Evolutionary conservation across 805 yeast species (phyloP), one percentile per base, ranked within the genome.

Genomic region (Yamadazyma sp.): DNA sequence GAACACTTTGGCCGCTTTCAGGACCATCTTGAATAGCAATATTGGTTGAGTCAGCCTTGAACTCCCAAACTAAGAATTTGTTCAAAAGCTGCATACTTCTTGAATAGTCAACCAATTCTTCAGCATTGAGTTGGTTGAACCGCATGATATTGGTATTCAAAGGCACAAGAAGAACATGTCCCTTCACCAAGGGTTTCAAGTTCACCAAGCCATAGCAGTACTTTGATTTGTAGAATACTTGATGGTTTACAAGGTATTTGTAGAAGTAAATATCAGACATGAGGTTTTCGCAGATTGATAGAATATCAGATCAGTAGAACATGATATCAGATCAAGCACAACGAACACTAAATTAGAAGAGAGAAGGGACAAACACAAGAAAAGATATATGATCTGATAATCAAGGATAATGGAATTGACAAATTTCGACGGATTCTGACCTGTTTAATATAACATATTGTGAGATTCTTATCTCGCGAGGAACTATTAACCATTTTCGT

Each of bases 11-110:
- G 3, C 98, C 98, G 1, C 97, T 91, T 32, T 87, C 87, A 0
- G 88, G 85, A 0, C 98, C 98, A 55, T 93, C 99, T 56, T 93
- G 99, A 40, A 94, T 86, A 8, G 97, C 91, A 25, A 93, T 73
- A 53, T 94, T 94, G 40, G 88, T 53, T 1, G 95, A 70, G 47
- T 89, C 94, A 2, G 96, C 95, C 23, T 79, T 70, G 56, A 80
- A 93, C 9, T 71, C 64, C 38, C 69, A 51, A 44, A 73, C 80
- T 11, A 93, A 79, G 43, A 88, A 82, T 35, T 63, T 60, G 42
- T 87, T 80, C 0, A 93, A 71, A 30, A 73, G 51, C 46, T 86
- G 96, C 7, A 93, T 64, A 0, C 95, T 78, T 16, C 59, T 58
- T 71, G 88, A 87, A 56, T 82, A 85, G 56, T 93, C 98, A 2